A percentile compares a stretch with the other conserved stretches of the same genome.
These are phyloP conservation scores for Leccinum angustisporum DNA, from an alignment of 1,284 basidiomycete species.

Conservation along the genomic window DNA sequence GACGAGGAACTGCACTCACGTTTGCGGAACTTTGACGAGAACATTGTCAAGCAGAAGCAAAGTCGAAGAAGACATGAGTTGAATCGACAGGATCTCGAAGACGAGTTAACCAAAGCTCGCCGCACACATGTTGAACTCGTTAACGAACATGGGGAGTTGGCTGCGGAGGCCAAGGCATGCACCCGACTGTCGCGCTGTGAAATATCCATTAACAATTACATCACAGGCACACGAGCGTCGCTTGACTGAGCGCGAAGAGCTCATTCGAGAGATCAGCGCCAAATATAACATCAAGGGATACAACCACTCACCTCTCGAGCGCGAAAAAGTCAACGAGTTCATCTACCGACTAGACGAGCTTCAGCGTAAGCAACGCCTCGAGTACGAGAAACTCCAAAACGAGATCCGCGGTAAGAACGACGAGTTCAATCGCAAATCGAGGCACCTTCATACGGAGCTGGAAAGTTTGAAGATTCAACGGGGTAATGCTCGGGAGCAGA, in stretches of 20 bases:
- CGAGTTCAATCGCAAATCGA: slow-evolving; percentile 58
- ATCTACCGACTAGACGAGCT: slow-evolving; percentile 58
- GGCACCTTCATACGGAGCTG: slow-evolving; percentile 52
- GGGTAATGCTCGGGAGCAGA: slow-evolving; percentile 55
- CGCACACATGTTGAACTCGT: slow-evolving; percentile 56
- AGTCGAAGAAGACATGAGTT: slow-evolving; percentile 48
- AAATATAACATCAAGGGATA: slow-evolving; percentile 77
- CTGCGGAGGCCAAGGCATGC: slow-evolving; percentile 62
- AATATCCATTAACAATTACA: background rate
- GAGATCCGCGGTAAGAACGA: slow-evolving; percentile 54
- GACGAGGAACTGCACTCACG: slow-evolving; percentile 76
- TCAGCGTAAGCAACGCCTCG: slow-evolving; percentile 52
- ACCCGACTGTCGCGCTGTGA: background rate
- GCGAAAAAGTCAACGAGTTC: slow-evolving; percentile 72
- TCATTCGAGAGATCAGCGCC: slow-evolving; percentile 70
- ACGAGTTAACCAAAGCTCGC: slow-evolving; percentile 55
- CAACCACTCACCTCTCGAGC: slow-evolving; percentile 61
- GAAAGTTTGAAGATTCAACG: slow-evolving; percentile 54
- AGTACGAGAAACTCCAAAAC: slow-evolving; percentile 62
- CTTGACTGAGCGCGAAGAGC: slow-evolving; percentile 70
- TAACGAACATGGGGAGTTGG: slow-evolving; percentile 59
- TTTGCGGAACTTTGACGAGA: slow-evolving; percentile 70
- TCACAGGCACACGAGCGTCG: slow-evolving; percentile 75
- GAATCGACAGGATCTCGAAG: slow-evolving; percentile 61
- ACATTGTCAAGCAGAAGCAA: slow-evolving; percentile 55